Percentiles rank a stretch among this genome's conserved stretches.
phyloP scores from a whole-genome alignment of 129 eudicot species.

The Logfia minima region DNA sequence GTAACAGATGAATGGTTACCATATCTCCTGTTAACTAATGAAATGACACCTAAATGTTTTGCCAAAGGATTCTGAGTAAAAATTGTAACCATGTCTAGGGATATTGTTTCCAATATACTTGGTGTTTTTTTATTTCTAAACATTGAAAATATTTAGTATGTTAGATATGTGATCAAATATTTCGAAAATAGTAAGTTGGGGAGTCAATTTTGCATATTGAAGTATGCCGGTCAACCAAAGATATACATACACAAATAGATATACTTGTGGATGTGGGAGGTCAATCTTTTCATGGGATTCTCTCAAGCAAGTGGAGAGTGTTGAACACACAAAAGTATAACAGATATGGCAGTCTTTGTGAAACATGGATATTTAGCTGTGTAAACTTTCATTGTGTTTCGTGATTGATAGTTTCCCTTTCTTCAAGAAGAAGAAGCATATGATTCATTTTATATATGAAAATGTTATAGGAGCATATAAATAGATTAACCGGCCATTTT shows the following conservation, averaged over 20 bases:
- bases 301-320: neutral
- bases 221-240: neutral
- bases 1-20: neutral
- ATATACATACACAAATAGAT: no score
- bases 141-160: neutral
- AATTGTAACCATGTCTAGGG: neutral
- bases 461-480: slow-evolving; percentile 9
- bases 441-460: slow-evolving; percentile 9
- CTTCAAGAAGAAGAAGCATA: neutral
- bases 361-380: neutral
- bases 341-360: slow-evolving; percentile 9
- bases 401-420: neutral
- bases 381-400: slow-evolving; percentile 5
- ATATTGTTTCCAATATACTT: neutral
- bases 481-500: slow-evolving; percentile 6
- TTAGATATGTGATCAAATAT: neutral
- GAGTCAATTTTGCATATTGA: neutral
- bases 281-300: neutral
- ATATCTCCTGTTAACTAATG: neutral
- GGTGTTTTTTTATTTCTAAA: neutral
- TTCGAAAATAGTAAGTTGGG: neutral
- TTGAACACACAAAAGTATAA: neutral
- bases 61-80: neutral
- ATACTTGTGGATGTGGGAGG: neutral
- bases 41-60: neutral